These are phyloP conservation scores for Colletotrichum sp. DNA, from an alignment of 2,329 filamentous ascomycete genomes.

Conservation along the genomic window DNA sequence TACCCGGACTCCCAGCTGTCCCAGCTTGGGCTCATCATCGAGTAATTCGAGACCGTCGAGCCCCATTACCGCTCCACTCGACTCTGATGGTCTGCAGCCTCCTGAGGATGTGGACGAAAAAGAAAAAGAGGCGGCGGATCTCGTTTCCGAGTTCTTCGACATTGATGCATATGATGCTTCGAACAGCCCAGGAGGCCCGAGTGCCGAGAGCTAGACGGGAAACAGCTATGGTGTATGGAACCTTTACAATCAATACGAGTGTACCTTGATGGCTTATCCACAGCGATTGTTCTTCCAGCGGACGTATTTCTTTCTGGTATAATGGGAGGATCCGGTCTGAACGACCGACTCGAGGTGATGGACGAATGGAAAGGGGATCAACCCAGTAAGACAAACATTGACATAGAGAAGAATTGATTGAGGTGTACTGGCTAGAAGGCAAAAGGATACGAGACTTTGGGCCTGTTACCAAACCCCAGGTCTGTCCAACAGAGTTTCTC, in stretches of 20 bases:
- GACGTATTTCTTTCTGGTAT: not conserved
- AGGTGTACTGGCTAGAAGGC: not conserved
- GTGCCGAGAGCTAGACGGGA: not conserved
- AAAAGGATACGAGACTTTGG: not conserved
- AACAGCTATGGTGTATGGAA: not conserved
- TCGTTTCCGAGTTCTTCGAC: not conserved
- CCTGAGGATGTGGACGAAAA: not conserved
- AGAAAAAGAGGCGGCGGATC: not conserved
- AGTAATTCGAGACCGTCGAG: not conserved
- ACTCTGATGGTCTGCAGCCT: not conserved
- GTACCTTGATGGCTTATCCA: not conserved
- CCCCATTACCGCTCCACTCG: not conserved
- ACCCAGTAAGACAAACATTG: not conserved
- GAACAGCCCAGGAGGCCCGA: not conserved
- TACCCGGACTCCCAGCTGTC: not conserved
- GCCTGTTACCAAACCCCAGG: not conserved
- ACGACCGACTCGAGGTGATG: not conserved
- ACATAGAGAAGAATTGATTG: not conserved
- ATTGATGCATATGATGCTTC: not conserved
- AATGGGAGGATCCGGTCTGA: not conserved
- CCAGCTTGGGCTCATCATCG: not conserved
- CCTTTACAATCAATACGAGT: not conserved
- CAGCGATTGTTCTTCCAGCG: not conserved
- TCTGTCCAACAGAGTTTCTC: not conserved
- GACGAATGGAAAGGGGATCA: not conserved